These are phyloP conservation scores for Piper betle DNA, from an alignment of 164 flowering plant genomes.

Conservation along the genomic window DNA sequence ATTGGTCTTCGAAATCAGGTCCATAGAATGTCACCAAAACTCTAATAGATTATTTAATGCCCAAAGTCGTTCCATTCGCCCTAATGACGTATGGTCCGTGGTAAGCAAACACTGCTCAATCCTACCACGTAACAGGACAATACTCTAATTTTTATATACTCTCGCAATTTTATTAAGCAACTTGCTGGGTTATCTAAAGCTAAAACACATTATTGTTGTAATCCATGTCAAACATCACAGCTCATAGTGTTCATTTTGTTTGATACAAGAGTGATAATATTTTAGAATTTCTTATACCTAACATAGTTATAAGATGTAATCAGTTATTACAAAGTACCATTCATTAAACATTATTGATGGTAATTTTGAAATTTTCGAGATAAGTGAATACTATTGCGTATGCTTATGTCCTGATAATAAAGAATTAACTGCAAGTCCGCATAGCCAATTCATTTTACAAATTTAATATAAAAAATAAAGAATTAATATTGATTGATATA, in stretches of 20 bases:
- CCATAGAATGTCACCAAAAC: too few species aligned
- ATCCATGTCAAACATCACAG: not conserved
- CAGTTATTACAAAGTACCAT: not conserved
- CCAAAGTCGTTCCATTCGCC: too few species aligned
- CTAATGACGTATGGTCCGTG: too few species aligned
- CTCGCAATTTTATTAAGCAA: not conserved
- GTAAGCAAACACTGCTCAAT: too few species aligned
- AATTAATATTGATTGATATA: not conserved
- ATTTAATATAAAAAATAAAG: not conserved
- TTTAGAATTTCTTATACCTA: not conserved
- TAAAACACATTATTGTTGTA: not conserved
- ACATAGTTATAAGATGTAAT: not conserved
- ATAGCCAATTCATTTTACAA: too few species aligned
- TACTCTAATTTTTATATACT: not conserved
- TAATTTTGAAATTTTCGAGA: not conserved
- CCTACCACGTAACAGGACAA: not conserved
- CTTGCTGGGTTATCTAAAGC: not conserved
- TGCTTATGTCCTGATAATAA: too few species aligned
- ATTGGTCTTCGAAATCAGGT: too few species aligned
- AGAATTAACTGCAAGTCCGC: not conserved
- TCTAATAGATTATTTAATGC: too few species aligned
- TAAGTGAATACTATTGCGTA: not conserved
- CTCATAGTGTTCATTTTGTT: not conserved
- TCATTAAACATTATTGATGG: not conserved
- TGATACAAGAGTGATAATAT: not conserved